Percentiles rank a stretch among this genome's conserved stretches.
Evolutionary conservation across 2,329 filamentous ascomycete genomes (phyloP).

Genomic region (Didymella keratinophila): DNA sequence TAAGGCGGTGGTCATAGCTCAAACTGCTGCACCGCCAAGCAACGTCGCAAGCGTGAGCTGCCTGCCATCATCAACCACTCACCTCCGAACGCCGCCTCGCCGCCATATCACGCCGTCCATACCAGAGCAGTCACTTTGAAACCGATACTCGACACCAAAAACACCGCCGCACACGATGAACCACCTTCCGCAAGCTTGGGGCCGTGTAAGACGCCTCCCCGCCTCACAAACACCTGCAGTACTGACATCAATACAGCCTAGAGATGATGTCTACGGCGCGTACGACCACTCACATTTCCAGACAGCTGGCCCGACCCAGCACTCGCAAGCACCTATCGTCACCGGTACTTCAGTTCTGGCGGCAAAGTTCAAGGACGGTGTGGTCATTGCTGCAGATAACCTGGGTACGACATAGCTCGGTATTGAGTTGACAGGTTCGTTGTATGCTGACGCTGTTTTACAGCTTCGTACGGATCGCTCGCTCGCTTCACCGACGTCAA

Average conservation of each 20-base stretch:
- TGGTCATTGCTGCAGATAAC: conserved; percentile 97
- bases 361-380: conserved; percentile 94
- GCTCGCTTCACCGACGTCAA: conserved; percentile 97
- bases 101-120: conserved; percentile 1
- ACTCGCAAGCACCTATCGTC: conserved; percentile 91
- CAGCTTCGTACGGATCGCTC: conserved; percentile 94
- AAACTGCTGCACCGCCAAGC: conserved; percentile 13
- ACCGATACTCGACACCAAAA: not conserved
- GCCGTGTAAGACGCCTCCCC: conserved; percentile 61
- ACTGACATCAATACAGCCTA: conserved; percentile 68
- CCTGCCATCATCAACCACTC: conserved; percentile 35
- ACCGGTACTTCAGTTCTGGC: conserved; percentile 96
- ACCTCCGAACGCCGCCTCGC: conserved; percentile 28
- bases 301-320: conserved; percentile 70
- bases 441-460: conserved; percentile 18
- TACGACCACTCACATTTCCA: conserved; percentile 91
- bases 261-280: conserved; percentile 94
- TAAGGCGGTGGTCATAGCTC: conserved; percentile 5
- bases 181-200: conserved; percentile 71
- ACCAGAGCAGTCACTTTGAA: not conserved
- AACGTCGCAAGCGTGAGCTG: conserved; percentile 37
- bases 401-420: conserved; percentile 67
- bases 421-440: not conserved
- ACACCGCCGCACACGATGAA: conserved; percentile 60
- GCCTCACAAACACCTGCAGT: conserved; percentile 15